Percentiles rank a stretch among this genome's conserved stretches.
These are phyloP conservation scores for Gentiana dahurica DNA, from an alignment of 257 asterid genomes.

Conservation along the genomic window DNA sequence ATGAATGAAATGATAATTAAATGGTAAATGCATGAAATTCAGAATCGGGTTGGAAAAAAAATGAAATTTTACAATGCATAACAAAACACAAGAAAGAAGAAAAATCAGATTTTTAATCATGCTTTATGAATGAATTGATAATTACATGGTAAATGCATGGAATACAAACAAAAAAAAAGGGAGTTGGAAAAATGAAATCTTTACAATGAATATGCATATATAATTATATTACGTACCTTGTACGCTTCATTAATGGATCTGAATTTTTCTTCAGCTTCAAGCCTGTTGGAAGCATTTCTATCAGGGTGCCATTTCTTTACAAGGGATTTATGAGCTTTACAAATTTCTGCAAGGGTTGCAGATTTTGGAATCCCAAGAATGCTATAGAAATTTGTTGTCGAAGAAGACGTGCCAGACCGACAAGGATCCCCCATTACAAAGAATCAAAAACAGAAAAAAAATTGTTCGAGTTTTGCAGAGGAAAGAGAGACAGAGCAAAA, in stretches of 20 bases:
- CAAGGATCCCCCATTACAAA: neutral
- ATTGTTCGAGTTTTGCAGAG: neutral
- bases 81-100: too few species aligned
- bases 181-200: neutral
- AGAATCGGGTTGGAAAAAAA: too few species aligned
- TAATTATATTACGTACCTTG: constrained; percentile 29
- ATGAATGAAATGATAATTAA: neutral
- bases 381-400: constrained; percentile 27
- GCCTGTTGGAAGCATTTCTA: constrained; percentile 45
- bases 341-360: constrained; percentile 64
- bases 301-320: constrained; percentile 83
- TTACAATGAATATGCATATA: too few species aligned
- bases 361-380: constrained; percentile 58
- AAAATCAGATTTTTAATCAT: neutral
- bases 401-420: constrained; percentile 9
- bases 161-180: neutral
- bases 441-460: constrained; percentile 4
- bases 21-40: too few species aligned
- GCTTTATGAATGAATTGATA: neutral
- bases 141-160: neutral
- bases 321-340: constrained; percentile 66
- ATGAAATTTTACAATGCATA: too few species aligned
- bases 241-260: constrained; percentile 75
- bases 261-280: constrained; percentile 55
- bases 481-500: neutral